Base-by-base conservation (phyloP, 192 early-diverging fungal species). In the Coemansia sp. region DNA sequence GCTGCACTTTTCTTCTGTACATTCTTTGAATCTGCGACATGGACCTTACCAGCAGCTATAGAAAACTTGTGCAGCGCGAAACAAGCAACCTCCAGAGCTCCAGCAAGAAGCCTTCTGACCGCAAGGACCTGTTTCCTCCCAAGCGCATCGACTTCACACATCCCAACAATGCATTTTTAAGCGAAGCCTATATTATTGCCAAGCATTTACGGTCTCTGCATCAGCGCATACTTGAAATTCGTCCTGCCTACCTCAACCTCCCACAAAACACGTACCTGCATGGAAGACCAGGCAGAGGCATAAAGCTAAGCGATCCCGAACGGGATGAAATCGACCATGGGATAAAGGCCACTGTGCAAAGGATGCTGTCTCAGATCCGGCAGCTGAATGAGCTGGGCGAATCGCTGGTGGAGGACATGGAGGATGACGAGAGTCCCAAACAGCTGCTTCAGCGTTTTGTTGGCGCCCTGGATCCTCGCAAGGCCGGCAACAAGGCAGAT, bases 291-390 rank as follows among this genome's bases (percentile, higher is more conserved):
- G 36, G 45, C 47, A 44, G 32, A 34, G 7, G 32, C 32, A 6
- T 34, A 34, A 64, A 56, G 49, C 71, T 87, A 20, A 83, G 79
- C 15, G 84, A 87, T 49, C 77, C 72, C 16, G 81, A 87, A 53
- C 75, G 86, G 11, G 86, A 87, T 41, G 84, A 87, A 44, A 85
- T 87, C 48, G 86, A 87, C 62, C 71, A 82, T 23, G 76, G 84
- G 15, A 77, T 84, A 12, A 85, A 84, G 51, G 57, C 75, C 1
- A 74, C 82, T 5, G 81, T 87, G 20, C 58, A 72, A 44, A 70
- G 80, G 53, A 82, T 83, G 51, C 62, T 85, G 41, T 70, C 66
- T 39, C 71, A 82, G 28, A 84, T 87, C 21, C 80, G 83, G 53
- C 69, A 79, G 41, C 58, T 87, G 45, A 76, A 78, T 55, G 71